Conservation (phyloP, 768 basidiomycete species). For the Amyloporia xantha region DNA sequence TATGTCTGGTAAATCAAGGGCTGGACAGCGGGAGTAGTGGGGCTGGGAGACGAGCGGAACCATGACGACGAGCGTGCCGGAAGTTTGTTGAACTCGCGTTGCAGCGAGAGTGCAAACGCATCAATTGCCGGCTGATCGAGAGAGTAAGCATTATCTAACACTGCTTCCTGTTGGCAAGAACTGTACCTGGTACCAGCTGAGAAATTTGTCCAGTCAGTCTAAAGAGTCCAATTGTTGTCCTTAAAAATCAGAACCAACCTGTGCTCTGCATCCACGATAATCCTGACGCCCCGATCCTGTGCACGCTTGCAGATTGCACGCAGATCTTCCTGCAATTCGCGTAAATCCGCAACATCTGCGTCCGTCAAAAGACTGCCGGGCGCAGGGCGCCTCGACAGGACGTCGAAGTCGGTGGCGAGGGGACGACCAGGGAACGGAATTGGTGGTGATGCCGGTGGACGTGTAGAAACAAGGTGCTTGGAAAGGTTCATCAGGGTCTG, state of each 20-base stretch:
- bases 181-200: constrained; percentile 35
- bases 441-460: constrained; percentile 24
- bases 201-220: neutral
- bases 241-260: constrained; percentile 31
- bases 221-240: neutral
- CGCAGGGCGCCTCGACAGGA: constrained; percentile 30
- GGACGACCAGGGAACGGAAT: constrained; percentile 70
- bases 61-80: constrained; percentile 10
- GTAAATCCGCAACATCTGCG: constrained; percentile 55
- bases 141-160: neutral
- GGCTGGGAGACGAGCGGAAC: neutral
- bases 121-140: constrained; percentile 70
- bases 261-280: constrained; percentile 85
- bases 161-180: neutral
- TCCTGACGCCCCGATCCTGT: constrained; percentile 50
- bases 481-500: constrained; percentile 58
- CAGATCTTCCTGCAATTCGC: constrained; percentile 56
- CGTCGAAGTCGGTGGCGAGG: constrained; percentile 47
- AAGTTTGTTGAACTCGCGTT: constrained; percentile 65
- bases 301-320: constrained; percentile 59
- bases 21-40: constrained; percentile 29
- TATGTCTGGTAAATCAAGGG: constrained; percentile 82
- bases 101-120: constrained; percentile 66
- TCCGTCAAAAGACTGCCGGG: constrained; percentile 31
- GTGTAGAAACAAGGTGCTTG: constrained; percentile 42